These are phyloP conservation scores for Biscutella auriculata DNA, from an alignment of 441 rosid species.

Conservation along the genomic window DNA sequence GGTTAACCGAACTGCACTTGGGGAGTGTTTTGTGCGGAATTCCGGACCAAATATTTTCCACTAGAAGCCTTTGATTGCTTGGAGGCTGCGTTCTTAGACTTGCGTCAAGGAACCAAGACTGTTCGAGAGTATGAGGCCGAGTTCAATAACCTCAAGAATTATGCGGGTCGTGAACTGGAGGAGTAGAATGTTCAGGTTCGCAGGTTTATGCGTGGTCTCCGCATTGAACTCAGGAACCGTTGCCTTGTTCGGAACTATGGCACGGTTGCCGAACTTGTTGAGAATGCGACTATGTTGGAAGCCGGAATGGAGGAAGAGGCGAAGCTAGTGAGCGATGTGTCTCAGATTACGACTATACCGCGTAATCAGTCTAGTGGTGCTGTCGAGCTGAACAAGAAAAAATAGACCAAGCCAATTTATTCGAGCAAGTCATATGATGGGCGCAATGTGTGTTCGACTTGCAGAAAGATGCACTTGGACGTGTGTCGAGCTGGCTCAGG, in stretches of 20 bases:
- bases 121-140: neutral
- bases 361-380: too few relatives aligned
- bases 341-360: too few relatives aligned
- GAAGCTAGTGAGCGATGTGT: too few relatives aligned
- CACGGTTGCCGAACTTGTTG: neutral
- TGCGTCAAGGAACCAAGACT: neutral
- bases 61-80: neutral
- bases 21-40: neutral
- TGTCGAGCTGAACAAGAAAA: neutral
- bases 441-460: neutral
- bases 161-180: neutral
- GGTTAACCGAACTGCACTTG: neutral
- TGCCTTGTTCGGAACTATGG: neutral
- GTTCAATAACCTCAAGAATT: neutral
- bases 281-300: neutral
- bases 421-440: neutral
- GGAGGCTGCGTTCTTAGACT: neutral
- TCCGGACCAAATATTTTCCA: neutral
- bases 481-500: neutral
- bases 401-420: accelerated
- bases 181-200: neutral
- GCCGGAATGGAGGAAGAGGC: neutral
- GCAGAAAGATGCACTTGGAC: neutral
- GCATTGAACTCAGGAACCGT: neutral
- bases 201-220: neutral